phyloP scores from a whole-genome alignment of 306 rosid genomes.

The Begonia loranthoides region DNA sequence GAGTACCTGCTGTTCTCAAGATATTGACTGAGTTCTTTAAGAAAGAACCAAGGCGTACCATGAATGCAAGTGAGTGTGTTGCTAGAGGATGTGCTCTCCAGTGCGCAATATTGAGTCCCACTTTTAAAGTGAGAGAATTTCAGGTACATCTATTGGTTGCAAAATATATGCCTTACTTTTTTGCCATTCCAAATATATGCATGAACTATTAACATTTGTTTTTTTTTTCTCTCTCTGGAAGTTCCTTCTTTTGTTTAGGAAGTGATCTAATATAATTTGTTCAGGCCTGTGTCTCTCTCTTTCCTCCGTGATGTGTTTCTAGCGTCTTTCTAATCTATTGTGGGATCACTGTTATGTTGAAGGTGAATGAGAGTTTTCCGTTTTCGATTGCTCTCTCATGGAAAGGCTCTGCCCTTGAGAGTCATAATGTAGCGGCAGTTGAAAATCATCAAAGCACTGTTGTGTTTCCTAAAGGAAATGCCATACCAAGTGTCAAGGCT shows the following conservation, averaged over 20 bases:
- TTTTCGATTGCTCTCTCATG: conserved; percentile 60
- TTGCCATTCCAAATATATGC: no score
- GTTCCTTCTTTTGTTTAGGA: no score
- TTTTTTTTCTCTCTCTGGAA: no score
- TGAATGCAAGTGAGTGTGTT: conserved; percentile 97
- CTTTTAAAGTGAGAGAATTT: conserved; percentile 85
- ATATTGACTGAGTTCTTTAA: conserved; percentile 75
- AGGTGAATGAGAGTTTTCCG: conserved; percentile 84
- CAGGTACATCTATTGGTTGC: conserved; percentile 34
- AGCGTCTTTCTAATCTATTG: no score
- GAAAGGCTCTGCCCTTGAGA: conserved; percentile 66
- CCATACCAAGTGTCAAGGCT: conserved; percentile 61
- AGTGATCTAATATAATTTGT: no score
- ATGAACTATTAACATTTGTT: no score
- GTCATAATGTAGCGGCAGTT: conserved; percentile 37
- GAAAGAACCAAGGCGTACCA: conserved; percentile 93
- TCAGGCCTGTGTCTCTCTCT: no score
- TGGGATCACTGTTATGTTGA: conserved; percentile 2
- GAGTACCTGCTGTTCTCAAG: conserved; percentile 68
- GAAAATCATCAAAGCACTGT: conserved; percentile 41
- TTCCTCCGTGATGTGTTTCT: no score
- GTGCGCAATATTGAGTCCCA: conserved; percentile 94
- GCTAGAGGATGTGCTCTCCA: conserved; percentile 88
- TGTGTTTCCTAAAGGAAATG: conserved; percentile 81
- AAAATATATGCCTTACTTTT: no score